These are phyloP conservation scores for Bretziella fagacearum DNA, from an alignment of 2,329 filamentous ascomycete species.

Conservation along the genomic window DNA sequence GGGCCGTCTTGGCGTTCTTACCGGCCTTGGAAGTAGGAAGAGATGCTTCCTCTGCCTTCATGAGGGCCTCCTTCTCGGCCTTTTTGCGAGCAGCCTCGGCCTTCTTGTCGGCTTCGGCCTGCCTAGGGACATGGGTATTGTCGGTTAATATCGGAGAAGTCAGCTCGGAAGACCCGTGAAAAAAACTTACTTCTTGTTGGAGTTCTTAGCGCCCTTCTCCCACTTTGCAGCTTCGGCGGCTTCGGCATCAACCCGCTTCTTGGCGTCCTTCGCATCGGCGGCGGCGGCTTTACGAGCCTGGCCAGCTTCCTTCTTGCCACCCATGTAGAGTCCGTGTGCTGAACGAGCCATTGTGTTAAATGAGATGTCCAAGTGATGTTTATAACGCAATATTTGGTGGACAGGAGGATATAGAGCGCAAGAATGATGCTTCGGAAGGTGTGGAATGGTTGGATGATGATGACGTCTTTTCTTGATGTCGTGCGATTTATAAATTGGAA, in stretches of 20 bases:
- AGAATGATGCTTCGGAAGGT: background rate
- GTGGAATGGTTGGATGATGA: background rate
- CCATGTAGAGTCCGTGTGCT: slow-evolving; percentile 47
- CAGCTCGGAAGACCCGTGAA: background rate
- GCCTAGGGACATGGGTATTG: slow-evolving; percentile 33
- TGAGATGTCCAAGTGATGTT: background rate
- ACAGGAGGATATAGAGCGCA: background rate
- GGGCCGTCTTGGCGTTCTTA: slow-evolving; percentile 50
- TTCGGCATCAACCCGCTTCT: slow-evolving; percentile 46
- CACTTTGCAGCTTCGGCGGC: slow-evolving; percentile 60
- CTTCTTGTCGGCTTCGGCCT: slow-evolving; percentile 69
- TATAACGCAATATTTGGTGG: too few species aligned
- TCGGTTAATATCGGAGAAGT: slow-evolving; percentile 1
- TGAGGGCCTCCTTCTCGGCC: slow-evolving; percentile 70
- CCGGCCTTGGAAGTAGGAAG: slow-evolving; percentile 39
- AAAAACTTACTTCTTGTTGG: slow-evolving; percentile 61
- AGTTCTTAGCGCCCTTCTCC: slow-evolving; percentile 71
- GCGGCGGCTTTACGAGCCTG: slow-evolving; percentile 86
- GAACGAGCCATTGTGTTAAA: slow-evolving; percentile 46
- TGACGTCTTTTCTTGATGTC: too few species aligned
- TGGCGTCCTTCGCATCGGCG: slow-evolving; percentile 63
- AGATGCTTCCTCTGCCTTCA: slow-evolving; percentile 65
- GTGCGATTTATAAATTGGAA: too few species aligned
- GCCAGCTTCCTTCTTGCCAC: slow-evolving; percentile 75
- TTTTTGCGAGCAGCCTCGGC: slow-evolving; percentile 74